Conservation (phyloP, 306 rosid species). For the Crataegus laevigata region DNA sequence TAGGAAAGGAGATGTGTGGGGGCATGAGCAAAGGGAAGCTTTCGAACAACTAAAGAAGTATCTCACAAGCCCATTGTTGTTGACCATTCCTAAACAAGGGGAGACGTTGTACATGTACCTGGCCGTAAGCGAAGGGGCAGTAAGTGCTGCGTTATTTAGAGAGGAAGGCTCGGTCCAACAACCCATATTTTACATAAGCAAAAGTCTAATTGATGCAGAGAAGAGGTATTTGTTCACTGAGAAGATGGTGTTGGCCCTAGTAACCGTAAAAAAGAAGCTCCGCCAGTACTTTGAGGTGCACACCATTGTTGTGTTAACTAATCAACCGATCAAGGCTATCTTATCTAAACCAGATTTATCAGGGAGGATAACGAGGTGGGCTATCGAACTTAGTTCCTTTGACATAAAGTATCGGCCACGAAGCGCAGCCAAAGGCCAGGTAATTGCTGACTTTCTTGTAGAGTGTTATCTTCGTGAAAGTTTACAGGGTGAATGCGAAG, state of each 20-base stretch:
- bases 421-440: accelerated
- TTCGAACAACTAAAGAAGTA: not conserved
- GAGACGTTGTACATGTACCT: accelerated
- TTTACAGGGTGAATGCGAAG: too few relatives aligned
- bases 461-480: not conserved
- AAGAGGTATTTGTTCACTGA: too few relatives aligned
- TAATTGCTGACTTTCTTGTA: not conserved
- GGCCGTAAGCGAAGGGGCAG: accelerated
- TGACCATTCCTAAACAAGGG: accelerated
- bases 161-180: accelerated
- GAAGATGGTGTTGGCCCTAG: not conserved
- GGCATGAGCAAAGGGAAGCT: too few relatives aligned
- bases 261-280: not conserved
- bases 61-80: not conserved
- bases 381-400: not conserved
- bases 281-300: not conserved
- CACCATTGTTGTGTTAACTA: not conserved
- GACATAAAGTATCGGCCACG: not conserved
- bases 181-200: too few relatives aligned
- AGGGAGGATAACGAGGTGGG: not conserved
- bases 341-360: not conserved
- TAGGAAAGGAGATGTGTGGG: too few relatives aligned
- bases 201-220: too few relatives aligned
- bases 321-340: not conserved
- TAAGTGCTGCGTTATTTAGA: not conserved